Conservation (phyloP, 768 basidiomycete species). For the Saitozyma sp. region DNA sequence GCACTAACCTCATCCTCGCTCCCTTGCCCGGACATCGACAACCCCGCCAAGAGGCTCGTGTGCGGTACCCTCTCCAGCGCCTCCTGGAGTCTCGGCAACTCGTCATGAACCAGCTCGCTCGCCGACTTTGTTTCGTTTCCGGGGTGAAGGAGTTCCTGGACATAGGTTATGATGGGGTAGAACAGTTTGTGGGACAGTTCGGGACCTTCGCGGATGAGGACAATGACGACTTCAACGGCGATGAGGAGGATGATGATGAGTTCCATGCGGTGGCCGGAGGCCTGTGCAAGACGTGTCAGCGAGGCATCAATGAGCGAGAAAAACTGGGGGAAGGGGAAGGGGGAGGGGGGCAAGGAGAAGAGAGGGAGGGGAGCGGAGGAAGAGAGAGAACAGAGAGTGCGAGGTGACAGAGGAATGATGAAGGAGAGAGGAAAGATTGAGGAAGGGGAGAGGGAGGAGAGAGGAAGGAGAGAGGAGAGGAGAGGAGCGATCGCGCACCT, state of each 20-base stretch:
- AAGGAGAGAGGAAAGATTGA: no score
- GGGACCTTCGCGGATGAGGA: slow-evolving; percentile 50
- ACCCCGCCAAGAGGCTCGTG: not conserved
- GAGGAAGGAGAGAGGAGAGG: no score
- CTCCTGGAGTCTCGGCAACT: slow-evolving; percentile 2
- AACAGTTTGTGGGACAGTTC: slow-evolving; percentile 43
- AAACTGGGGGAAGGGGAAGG: slow-evolving; percentile 3
- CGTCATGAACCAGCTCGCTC: not conserved
- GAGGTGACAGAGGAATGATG: no score
- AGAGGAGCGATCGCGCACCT: slow-evolving; percentile 47
- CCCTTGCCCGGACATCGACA: not conserved
- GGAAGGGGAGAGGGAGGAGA: no score
- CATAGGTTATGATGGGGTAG: slow-evolving; percentile 10
- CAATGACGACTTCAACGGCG: slow-evolving; percentile 90
- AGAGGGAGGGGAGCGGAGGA: no score
- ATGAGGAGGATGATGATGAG: slow-evolving; percentile 92
- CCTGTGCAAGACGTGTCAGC: slow-evolving; percentile 56
- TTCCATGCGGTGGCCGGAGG: slow-evolving; percentile 88
- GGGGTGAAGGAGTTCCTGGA: slow-evolving; percentile 1
- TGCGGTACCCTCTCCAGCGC: slow-evolving; percentile 8
- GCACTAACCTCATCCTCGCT: no score
- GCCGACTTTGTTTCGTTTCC: not conserved
- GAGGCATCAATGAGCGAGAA: not conserved
- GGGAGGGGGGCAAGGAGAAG: no score
- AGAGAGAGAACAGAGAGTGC: no score